phyloP scores from a whole-genome alignment of 345 rosid genomes.

The Boechera divaricarpa region DNA sequence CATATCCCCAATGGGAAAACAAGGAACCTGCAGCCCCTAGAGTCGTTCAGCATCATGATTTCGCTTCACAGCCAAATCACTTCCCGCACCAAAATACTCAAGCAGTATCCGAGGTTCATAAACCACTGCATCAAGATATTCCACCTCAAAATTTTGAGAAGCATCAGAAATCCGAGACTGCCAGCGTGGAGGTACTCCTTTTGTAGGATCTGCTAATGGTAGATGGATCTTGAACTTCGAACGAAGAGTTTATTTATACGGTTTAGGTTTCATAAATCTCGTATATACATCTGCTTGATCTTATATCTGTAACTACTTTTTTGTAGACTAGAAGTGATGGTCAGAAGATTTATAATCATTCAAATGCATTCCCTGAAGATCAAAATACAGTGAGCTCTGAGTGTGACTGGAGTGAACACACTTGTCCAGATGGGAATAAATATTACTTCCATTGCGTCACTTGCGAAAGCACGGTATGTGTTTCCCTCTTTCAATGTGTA shows the following conservation, averaged over 20 bases:
- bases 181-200: constrained; percentile 50
- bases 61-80: constrained; percentile 48
- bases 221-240: constrained; percentile 11
- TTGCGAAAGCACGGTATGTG: constrained; percentile 73
- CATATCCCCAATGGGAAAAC: constrained; percentile 52
- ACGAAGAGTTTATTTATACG: constrained; percentile 17
- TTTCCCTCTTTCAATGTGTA: constrained; percentile 19
- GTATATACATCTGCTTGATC: constrained; percentile 11
- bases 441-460: constrained; percentile 80
- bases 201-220: constrained; percentile 23
- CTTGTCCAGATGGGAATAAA: constrained; percentile 86
- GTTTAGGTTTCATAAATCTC: constrained; percentile 22
- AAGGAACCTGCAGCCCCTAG: constrained; percentile 48
- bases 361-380: constrained; percentile 49
- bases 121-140: constrained; percentile 39
- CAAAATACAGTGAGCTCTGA: constrained; percentile 50
- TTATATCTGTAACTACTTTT: constrained; percentile 11
- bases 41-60: constrained; percentile 51
- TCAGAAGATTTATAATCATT: constrained; percentile 44
- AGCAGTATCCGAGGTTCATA: constrained; percentile 51
- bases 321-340: constrained; percentile 43
- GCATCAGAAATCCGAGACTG: constrained; percentile 47
- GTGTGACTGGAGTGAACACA: constrained; percentile 94
- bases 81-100: constrained; percentile 53
- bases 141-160: constrained; percentile 49